Evolutionary conservation across 805 yeast species (phyloP).

Genomic region (Suhomyces vadensis): DNA sequence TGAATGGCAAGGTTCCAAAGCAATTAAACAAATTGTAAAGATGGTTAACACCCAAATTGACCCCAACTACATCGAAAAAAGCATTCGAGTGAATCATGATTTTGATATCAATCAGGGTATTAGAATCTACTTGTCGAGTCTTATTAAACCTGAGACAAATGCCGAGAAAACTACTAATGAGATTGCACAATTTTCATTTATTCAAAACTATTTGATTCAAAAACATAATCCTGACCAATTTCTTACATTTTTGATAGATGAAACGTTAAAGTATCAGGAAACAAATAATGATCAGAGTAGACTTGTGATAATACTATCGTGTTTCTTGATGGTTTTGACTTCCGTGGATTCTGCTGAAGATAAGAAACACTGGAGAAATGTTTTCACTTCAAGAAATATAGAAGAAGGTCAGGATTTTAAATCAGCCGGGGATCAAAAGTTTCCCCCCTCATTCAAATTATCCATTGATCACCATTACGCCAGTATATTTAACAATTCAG

Average conservation of each 20-base stretch:
- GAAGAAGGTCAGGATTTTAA: not conserved
- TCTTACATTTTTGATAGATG: conserved; percentile 1
- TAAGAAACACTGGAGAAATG: conserved; percentile 25
- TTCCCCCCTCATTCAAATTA: conserved; percentile 12
- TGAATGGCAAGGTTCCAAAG: conserved; percentile 14
- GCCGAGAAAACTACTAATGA: conserved; percentile 5
- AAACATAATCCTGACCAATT: not conserved
- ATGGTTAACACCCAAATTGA: conserved; percentile 13
- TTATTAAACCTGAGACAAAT: not conserved
- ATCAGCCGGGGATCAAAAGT: conserved; percentile 2
- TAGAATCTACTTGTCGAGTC: not conserved
- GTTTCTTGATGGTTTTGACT: conserved; percentile 20
- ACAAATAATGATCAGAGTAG: conserved; percentile 28
- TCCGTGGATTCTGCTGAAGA: conserved; percentile 18
- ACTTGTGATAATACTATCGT: conserved; percentile 22
- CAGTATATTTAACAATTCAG: conserved; percentile 24
- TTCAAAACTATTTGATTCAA: conserved; percentile 1
- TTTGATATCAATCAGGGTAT: conserved; percentile 7
- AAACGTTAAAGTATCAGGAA: conserved; percentile 13
- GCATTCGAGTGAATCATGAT: conserved; percentile 3
- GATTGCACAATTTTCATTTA: conserved; percentile 2
- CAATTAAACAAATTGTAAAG: conserved; percentile 15
- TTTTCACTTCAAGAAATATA: not conserved
- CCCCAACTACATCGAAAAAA: conserved; percentile 6
- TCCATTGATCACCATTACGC: conserved; percentile 30